A percentile compares a stretch with the other conserved stretches of the same genome.
These are phyloP conservation scores for Aspergillus pseudoterreus DNA, from an alignment of 2,329 filamentous ascomycete species.

Conservation along the genomic window DNA sequence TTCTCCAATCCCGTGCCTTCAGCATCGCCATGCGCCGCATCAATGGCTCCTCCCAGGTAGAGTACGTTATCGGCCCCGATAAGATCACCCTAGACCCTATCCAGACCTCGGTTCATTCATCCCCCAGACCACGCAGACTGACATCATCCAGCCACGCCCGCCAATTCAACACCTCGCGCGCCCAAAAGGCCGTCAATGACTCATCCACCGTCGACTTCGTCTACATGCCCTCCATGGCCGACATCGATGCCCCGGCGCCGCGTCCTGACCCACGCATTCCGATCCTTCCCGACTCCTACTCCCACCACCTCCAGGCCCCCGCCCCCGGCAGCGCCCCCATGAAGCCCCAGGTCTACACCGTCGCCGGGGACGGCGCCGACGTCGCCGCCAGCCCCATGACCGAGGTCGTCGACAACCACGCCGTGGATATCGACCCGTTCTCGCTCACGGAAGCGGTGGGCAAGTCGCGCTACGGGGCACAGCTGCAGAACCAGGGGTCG, in stretches of 20 bases:
- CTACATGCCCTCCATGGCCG: constrained; percentile 53
- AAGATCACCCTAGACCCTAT: background rate
- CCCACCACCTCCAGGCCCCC: constrained; percentile 23
- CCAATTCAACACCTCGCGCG: constrained; percentile 60
- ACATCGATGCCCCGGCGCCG: constrained; percentile 35
- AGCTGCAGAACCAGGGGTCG: constrained; percentile 27
- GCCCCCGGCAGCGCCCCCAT: constrained; percentile 35
- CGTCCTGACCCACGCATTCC: constrained; percentile 46
- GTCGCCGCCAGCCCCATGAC: constrained; percentile 53
- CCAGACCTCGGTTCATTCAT: no score
- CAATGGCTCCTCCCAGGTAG: constrained; percentile 38
- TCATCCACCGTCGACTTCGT: constrained; percentile 61
- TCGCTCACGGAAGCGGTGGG: constrained; percentile 51
- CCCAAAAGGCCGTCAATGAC: constrained; percentile 55
- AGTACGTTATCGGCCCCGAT: constrained; percentile 25
- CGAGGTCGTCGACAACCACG: constrained; percentile 56
- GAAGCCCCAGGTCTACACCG: constrained; percentile 56
- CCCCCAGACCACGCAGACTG: constrained; percentile 1
- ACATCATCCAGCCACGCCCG: constrained; percentile 50
- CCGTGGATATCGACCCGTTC: constrained; percentile 55
- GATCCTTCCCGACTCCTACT: constrained; percentile 43
- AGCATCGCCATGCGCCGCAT: constrained; percentile 52
- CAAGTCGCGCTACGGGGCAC: constrained; percentile 35
- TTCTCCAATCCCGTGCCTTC: constrained; percentile 51
- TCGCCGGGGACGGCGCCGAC: constrained; percentile 40